Evolutionary conservation across 2,329 filamentous ascomycete species (phyloP), one percentile per base, ranked within the genome.

Genomic region (Fusarium kyushuense): DNA sequence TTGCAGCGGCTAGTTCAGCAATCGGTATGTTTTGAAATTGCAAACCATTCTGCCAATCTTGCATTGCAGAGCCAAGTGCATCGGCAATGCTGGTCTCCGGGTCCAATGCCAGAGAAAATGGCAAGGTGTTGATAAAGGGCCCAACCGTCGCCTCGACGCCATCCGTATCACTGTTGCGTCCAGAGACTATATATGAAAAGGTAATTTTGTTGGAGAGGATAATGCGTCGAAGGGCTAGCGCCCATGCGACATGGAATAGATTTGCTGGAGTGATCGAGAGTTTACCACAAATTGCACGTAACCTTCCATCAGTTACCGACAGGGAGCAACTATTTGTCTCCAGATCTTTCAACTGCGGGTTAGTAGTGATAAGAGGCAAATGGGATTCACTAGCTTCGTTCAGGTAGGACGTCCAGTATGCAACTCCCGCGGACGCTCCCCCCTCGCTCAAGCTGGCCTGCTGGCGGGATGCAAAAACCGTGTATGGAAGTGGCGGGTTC

Each of bases 31-130:
- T 41, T 6, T 52, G 48, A 32, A 52, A 52, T n/a, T 52, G 35
- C n/a, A 52, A 23, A 35, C 48, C 48, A 41, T 52, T 52, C 35
- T 52, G 48, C 48, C 48, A 52, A 52, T 52, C 48, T 52, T 52
- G 48, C 48, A 41, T 52, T 14, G 48, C 6, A 19, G 33, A 41
- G 13, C 35, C 35, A 52, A 52, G 48, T 40, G 27, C 36, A 52
- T 52, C 35, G 32, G 48, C 48, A 41, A 52, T n/a, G 48, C 48
- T 38, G 48, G n/a, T 52, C 35, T 41, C 48, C 32, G 48, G 48
- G n/a, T 52, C 17, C 25, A 52, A 16, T 21, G 35, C 35, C 27
- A 52, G 14, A 16, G 48, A 41, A 19, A 52, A 52, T 32, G 48
- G 48, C 35, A 52, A 41, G 21, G 48, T 52, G 17, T 52, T 52